phyloP scores from a whole-genome alignment of 768 basidiomycete genomes.

The Tylopilus rubrobrunneus region DNA sequence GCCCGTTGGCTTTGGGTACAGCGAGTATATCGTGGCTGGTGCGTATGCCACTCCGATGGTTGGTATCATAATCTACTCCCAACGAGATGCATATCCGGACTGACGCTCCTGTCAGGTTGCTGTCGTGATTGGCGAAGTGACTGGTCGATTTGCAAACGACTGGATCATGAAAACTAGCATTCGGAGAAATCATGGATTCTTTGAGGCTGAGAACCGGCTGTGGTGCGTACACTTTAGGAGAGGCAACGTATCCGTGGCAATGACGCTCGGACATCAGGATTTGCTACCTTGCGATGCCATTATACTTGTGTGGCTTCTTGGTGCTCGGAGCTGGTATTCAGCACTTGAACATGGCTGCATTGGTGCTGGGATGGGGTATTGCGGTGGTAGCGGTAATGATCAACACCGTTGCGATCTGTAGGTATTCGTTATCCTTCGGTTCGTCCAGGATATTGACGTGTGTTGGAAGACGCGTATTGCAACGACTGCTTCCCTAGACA shows the following conservation, averaged over 20 bases:
- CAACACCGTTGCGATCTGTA: constrained; percentile 40
- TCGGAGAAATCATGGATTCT: constrained; percentile 46
- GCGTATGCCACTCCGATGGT: constrained; percentile 45
- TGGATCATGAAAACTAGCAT: constrained; percentile 42
- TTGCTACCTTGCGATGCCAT: constrained; percentile 37
- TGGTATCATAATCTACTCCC: neutral
- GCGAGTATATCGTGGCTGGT: constrained; percentile 38
- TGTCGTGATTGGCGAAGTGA: constrained; percentile 47
- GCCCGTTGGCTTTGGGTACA: constrained; percentile 47
- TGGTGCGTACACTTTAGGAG: constrained; percentile 27
- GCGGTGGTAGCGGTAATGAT: constrained; percentile 35
- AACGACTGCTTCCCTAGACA: constrained; percentile 36
- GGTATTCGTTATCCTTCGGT: constrained; percentile 1
- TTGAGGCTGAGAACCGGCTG: constrained; percentile 47
- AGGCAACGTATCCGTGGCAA: no score
- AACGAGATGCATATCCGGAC: neutral
- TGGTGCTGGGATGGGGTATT: constrained; percentile 45
- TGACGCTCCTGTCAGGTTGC: constrained; percentile 34
- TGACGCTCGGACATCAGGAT: constrained; percentile 19
- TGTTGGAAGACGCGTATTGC: constrained; percentile 34
- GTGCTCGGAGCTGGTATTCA: constrained; percentile 38
- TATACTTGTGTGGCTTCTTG: constrained; percentile 42
- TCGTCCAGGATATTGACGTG: neutral
- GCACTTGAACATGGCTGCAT: constrained; percentile 23
- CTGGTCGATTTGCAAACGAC: constrained; percentile 51